Evolutionary conservation across 148 eudicot genomes (phyloP).

Genomic region (Rhododendron molle): DNA sequence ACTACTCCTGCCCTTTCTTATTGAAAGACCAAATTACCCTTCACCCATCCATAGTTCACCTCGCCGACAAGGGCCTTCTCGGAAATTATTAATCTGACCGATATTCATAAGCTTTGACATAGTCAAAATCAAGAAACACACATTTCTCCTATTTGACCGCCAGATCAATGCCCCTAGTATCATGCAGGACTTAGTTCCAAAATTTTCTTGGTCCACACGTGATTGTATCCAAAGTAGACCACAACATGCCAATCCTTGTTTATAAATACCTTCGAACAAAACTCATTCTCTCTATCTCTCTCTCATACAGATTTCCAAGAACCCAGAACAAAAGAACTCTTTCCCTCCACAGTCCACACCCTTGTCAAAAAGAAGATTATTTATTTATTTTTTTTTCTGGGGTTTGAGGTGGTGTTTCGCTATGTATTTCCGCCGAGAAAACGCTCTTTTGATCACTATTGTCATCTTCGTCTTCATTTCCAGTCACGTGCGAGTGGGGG

Average conservation of each 20-base stretch:
- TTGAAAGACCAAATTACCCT: neutral
- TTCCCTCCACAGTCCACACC: neutral
- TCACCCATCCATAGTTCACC: neutral
- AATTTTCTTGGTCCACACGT: neutral
- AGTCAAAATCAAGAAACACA: neutral
- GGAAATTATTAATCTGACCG: neutral
- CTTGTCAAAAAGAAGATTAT: neutral
- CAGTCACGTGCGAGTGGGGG: neutral
- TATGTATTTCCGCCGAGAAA: constrained; percentile 8
- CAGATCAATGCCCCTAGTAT: neutral
- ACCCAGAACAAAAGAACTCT: neutral
- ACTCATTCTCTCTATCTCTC: neutral
- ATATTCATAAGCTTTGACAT: neutral
- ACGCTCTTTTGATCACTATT: neutral
- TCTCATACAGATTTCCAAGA: neutral
- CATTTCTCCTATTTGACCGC: neutral
- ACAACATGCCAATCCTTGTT: neutral
- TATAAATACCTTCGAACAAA: neutral
- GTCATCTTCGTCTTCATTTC: neutral
- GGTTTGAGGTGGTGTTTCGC: neutral
- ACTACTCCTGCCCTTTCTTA: neutral
- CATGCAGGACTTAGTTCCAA: neutral
- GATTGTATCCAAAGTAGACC: neutral
- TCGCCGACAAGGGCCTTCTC: neutral
- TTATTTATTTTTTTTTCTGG: too few relatives aligned